Conservation (phyloP, 306 rosid species). For the Arachis hypogaea region DNA sequence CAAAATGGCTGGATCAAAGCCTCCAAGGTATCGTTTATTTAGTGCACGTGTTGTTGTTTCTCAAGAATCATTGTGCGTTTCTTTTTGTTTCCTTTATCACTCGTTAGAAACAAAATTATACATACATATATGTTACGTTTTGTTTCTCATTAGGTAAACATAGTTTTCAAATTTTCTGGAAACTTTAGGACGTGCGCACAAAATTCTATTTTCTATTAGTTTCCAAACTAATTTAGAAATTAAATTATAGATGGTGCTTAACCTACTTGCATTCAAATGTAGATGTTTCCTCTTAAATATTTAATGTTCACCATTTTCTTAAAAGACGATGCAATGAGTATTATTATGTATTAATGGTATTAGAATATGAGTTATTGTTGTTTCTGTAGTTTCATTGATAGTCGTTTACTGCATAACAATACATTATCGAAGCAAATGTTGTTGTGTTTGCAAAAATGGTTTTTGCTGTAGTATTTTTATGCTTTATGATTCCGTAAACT, state of each 20-base stretch:
- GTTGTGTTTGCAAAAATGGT: too few species aligned
- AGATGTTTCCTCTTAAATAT: too few species aligned
- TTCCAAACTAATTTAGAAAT: neutral
- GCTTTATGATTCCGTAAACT: too few species aligned
- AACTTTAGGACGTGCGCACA: slow-evolving; percentile 30
- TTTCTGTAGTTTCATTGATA: too few species aligned
- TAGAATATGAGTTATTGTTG: too few species aligned
- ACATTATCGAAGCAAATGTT: neutral
- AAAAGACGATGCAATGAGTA: too few species aligned
- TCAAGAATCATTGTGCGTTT: slow-evolving; percentile 13
- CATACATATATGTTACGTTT: neutral
- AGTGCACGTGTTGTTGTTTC: neutral
- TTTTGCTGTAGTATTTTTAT: too few species aligned
- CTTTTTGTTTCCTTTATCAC: neutral
- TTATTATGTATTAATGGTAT: too few species aligned
- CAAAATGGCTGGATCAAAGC: slow-evolving; percentile 94
- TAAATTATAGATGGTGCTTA: too few species aligned
- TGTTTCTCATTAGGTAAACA: slow-evolving; percentile 21
- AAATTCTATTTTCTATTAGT: slow-evolving; percentile 19
- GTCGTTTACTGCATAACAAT: neutral
- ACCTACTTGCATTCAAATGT: too few species aligned
- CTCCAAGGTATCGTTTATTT: slow-evolving; percentile 62
- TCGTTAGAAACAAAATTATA: slow-evolving; percentile 1
- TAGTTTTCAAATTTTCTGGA: slow-evolving; percentile 3
- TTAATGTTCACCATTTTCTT: too few species aligned